phyloP scores from a whole-genome alignment of 495 filamentous ascomycete genomes.

The Neurospora tetraspora region DNA sequence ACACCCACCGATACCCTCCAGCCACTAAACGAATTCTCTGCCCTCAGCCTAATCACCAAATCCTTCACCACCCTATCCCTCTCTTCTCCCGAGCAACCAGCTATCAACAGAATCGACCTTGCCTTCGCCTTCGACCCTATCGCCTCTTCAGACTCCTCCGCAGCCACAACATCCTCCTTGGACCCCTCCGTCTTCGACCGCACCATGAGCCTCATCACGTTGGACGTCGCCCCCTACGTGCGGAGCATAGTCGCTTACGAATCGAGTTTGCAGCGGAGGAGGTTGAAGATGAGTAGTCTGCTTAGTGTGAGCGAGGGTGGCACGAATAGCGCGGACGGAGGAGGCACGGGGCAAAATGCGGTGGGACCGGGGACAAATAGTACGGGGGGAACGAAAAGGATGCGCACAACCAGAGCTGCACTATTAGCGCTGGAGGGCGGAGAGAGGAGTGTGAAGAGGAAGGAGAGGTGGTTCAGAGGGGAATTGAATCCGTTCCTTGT shows the following conservation, averaged over 20 bases:
- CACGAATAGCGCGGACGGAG: conserved; percentile 27
- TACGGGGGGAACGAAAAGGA: conserved; percentile 38
- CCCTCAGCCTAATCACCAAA: conserved; percentile 17
- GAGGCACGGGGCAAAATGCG: background rate
- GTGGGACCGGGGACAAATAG: background rate
- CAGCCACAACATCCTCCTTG: conserved; percentile 24
- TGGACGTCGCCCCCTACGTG: conserved; percentile 78
- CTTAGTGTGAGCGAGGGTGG: conserved; percentile 38
- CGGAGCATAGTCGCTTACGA: conserved; percentile 73
- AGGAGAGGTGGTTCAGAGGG: conserved; percentile 70
- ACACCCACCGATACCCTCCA: background rate
- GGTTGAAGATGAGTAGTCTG: conserved; percentile 51
- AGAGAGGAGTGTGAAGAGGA: conserved; percentile 56
- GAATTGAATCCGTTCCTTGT: conserved; percentile 53
- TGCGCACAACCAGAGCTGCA: conserved; percentile 68
- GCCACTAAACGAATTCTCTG: conserved; percentile 20
- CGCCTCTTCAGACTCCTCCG: conserved; percentile 31
- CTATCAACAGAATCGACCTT: conserved; percentile 32
- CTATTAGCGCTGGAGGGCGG: conserved; percentile 79
- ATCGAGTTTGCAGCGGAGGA: conserved; percentile 53
- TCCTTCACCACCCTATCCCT: conserved; percentile 14
- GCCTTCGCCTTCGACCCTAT: conserved; percentile 49
- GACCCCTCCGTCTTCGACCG: conserved; percentile 65
- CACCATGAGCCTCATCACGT: conserved; percentile 46
- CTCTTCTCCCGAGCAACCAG: conserved; percentile 6